Evolutionary conservation across 1,284 basidiomycete genomes (phyloP).

Genomic region (Pseudomicrostroma phylloplanum): DNA sequence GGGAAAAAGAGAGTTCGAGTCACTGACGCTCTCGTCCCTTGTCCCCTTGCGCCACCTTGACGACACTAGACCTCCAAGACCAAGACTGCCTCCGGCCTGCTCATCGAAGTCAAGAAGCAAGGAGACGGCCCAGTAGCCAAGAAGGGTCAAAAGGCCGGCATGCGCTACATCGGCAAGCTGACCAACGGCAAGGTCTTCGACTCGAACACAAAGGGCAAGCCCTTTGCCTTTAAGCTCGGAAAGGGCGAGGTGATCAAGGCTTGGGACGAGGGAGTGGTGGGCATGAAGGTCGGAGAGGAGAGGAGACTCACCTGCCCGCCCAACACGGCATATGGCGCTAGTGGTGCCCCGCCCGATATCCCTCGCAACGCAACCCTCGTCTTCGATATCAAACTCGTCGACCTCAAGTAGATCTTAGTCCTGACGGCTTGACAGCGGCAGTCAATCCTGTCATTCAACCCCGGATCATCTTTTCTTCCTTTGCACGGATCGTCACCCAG

Average conservation of each 20-base stretch:
- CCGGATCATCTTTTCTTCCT: too few species aligned
- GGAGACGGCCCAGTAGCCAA: constrained; percentile 79
- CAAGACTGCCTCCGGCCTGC: constrained; percentile 66
- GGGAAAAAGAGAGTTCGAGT: neutral
- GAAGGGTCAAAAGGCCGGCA: constrained; percentile 71
- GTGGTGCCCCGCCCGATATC: constrained; percentile 55
- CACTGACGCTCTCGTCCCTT: neutral
- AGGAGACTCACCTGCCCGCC: constrained; percentile 71
- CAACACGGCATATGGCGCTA: constrained; percentile 56
- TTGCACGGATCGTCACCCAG: too few species aligned
- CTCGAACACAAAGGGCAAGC: constrained; percentile 77
- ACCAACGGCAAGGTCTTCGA: constrained; percentile 80
- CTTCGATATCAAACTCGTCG: constrained; percentile 58
- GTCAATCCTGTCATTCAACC: too few species aligned
- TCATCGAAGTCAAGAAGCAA: constrained; percentile 69
- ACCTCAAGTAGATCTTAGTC: constrained; percentile 53
- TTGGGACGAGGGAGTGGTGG: constrained; percentile 85
- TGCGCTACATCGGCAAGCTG: constrained; percentile 88
- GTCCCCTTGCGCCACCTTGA: constrained; percentile 14
- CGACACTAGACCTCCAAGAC: constrained; percentile 52
- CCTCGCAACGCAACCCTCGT: constrained; percentile 56
- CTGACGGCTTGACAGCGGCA: too few species aligned
- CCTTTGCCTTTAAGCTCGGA: constrained; percentile 81
- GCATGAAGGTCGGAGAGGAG: constrained; percentile 88
- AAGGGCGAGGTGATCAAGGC: constrained; percentile 80